Conservation (phyloP, 2,329 filamentous ascomycete genomes). For the Teratosphaeria viscida region DNA sequence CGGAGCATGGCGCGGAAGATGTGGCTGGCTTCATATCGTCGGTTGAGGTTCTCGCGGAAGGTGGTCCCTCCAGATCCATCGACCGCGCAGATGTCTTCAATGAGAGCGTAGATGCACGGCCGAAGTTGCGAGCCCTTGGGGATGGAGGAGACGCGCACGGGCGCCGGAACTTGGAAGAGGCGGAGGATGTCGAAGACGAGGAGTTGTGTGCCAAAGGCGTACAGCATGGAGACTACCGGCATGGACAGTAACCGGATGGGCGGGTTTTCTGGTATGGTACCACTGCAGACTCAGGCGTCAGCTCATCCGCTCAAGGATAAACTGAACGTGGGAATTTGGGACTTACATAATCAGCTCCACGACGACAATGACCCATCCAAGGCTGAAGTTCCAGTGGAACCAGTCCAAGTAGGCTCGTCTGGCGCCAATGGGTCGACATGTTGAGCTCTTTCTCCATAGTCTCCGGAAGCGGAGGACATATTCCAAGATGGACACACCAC, state of each 20-base stretch:
- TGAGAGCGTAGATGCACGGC: slow-evolving; percentile 44
- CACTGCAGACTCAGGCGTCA: slow-evolving; percentile 18
- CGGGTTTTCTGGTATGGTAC: slow-evolving; percentile 37
- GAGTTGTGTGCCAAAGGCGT: slow-evolving; percentile 42
- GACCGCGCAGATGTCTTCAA: slow-evolving; percentile 45
- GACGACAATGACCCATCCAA: slow-evolving; percentile 48
- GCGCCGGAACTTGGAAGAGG: slow-evolving; percentile 34
- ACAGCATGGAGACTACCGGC: slow-evolving; percentile 42
- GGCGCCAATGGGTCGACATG: slow-evolving; percentile 42
- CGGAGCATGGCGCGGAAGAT: slow-evolving; percentile 44
- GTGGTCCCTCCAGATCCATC: slow-evolving; percentile 44
- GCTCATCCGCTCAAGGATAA: neutral
- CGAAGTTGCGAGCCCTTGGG: slow-evolving; percentile 41
- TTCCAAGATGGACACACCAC: slow-evolving; percentile 44
- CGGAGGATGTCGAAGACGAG: slow-evolving; percentile 41
- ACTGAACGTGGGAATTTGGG: neutral
- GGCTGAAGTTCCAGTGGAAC: slow-evolving; percentile 48
- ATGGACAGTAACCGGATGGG: slow-evolving; percentile 45
- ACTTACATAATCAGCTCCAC: slow-evolving; percentile 44
- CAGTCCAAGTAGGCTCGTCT: slow-evolving; percentile 40
- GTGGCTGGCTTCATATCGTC: slow-evolving; percentile 43
- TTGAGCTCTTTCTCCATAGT: slow-evolving; percentile 42
- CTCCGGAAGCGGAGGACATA: slow-evolving; percentile 41
- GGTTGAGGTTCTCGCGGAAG: slow-evolving; percentile 42
- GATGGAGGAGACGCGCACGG: slow-evolving; percentile 43